Evolutionary conservation across 2,329 filamentous ascomycete species (phyloP).

Genomic region (Eurotiales sp.): DNA sequence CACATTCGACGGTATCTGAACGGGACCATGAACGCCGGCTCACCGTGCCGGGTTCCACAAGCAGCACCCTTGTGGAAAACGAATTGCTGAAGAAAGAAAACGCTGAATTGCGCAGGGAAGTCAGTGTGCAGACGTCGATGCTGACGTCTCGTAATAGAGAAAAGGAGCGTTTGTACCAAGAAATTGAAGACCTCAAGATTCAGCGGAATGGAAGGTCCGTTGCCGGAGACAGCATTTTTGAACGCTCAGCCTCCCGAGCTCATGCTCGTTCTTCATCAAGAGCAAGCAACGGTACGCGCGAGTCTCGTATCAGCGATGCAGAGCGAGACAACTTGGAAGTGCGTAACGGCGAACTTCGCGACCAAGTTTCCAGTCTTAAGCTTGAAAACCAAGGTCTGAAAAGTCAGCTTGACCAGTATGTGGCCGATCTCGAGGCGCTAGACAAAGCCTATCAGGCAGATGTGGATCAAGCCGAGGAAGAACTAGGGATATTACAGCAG

Average conservation of each 20-base stretch:
- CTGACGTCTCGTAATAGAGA: slow-evolving; percentile 92
- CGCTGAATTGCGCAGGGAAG: slow-evolving; percentile 82
- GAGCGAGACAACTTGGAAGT: slow-evolving; percentile 85
- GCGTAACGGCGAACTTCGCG: slow-evolving; percentile 75
- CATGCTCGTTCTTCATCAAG: slow-evolving; percentile 71
- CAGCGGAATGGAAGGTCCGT: slow-evolving; percentile 60
- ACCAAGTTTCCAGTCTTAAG: slow-evolving; percentile 80
- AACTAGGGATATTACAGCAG: slow-evolving; percentile 71
- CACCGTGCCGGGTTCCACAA: slow-evolving; percentile 55
- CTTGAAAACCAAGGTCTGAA: slow-evolving; percentile 87
- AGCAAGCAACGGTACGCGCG: slow-evolving; percentile 63
- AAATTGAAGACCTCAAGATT: slow-evolving; percentile 95
- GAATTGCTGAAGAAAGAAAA: slow-evolving; percentile 88
- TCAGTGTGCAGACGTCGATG: slow-evolving; percentile 96
- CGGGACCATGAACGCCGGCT: slow-evolving; percentile 29
- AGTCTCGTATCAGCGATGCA: slow-evolving; percentile 64
- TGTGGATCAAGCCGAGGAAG: slow-evolving; percentile 72
- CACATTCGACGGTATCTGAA: slow-evolving; percentile 34
- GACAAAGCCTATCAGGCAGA: slow-evolving; percentile 74
- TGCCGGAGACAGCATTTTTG: slow-evolving; percentile 83
- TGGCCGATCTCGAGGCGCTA: slow-evolving; percentile 73
- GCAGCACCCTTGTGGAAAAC: slow-evolving; percentile 72
- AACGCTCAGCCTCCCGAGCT: slow-evolving; percentile 86
- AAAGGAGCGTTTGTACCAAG: slow-evolving; percentile 89
- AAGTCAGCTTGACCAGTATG: slow-evolving; percentile 72